Evolutionary conservation across 176 grass and related monocot genomes (phyloP).

Genomic region (Triticum timopheevii): DNA sequence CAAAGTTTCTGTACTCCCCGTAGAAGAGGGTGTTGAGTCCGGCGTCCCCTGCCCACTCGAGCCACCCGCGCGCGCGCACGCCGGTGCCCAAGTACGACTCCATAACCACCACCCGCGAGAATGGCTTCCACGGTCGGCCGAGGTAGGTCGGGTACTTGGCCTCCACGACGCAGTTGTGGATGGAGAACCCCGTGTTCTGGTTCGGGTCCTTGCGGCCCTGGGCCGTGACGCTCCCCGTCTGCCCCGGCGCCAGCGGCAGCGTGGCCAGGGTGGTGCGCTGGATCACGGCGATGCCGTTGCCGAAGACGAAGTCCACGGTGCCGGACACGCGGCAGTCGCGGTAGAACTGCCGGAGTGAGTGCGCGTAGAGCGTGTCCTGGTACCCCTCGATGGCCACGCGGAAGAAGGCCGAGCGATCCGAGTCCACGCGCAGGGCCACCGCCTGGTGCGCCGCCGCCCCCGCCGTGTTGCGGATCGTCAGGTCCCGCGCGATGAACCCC

Average conservation of each 20-base stretch:
- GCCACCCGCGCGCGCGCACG: conserved; percentile 65
- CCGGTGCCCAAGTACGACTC: conserved; percentile 67
- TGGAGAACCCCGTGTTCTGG: conserved; percentile 67
- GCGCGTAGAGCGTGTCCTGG: conserved; percentile 93
- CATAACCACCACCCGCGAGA: conserved; percentile 76
- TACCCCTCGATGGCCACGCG: conserved; percentile 73
- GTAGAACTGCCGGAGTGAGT: conserved; percentile 92
- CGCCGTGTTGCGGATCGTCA: conserved; percentile 82
- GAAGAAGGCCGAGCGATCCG: conserved; percentile 85
- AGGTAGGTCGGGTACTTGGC: conserved; percentile 57
- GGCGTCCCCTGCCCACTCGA: conserved; percentile 52
- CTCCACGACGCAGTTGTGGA: conserved; percentile 67
- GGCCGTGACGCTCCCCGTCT: conserved; percentile 64
- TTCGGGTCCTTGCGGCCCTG: conserved; percentile 67
- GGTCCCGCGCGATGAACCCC: conserved; percentile 73
- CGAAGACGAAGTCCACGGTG: conserved; percentile 89
- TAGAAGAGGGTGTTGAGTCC: conserved; percentile 65
- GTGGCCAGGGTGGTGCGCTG: conserved; percentile 55
- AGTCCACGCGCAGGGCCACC: conserved; percentile 80
- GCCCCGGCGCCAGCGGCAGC: conserved; percentile 31
- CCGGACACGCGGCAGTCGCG: conserved; percentile 68
- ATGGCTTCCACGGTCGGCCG: conserved; percentile 81
- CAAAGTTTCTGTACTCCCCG: conserved; percentile 77
- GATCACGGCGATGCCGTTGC: conserved; percentile 64
- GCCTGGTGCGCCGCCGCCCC: conserved; percentile 62